phyloP scores from a whole-genome alignment of 2,329 filamentous ascomycete genomes.

The Exophiala sideris region DNA sequence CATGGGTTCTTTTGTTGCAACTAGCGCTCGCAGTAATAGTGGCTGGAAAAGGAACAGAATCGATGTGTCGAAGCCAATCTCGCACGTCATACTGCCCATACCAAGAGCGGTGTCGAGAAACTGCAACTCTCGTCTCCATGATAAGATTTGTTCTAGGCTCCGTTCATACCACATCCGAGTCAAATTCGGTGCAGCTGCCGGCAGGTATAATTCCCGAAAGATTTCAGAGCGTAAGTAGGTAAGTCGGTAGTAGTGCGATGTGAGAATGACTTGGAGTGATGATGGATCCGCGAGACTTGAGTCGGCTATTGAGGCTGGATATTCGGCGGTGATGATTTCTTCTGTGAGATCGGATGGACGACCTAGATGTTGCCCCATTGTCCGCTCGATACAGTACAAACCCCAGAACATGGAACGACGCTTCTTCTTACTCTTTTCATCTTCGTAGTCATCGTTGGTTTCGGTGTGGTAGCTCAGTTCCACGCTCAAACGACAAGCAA shows the following conservation, averaged over 20 bases:
- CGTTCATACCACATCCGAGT: constrained; percentile 31
- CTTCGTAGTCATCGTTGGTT: constrained; percentile 29
- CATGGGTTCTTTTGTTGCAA: constrained; percentile 24
- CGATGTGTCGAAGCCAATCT: constrained; percentile 34
- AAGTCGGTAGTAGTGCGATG: constrained; percentile 36
- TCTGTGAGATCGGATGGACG: constrained; percentile 37
- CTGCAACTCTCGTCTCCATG: constrained; percentile 28
- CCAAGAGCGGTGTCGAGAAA: constrained; percentile 22
- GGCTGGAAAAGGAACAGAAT: constrained; percentile 36
- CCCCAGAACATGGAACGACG: constrained; percentile 36
- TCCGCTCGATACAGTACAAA: constrained; percentile 37
- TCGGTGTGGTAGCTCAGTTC: constrained; percentile 37
- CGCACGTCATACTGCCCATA: constrained; percentile 33
- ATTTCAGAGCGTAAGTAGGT: constrained; percentile 38
- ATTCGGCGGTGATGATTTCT: constrained; percentile 37
- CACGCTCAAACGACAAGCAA: constrained; percentile 32
- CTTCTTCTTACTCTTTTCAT: constrained; percentile 25
- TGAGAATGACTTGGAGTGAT: constrained; percentile 30
- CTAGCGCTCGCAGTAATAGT: constrained; percentile 29
- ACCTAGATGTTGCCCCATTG: constrained; percentile 38
- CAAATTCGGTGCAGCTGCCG: constrained; percentile 27
- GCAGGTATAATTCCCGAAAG: constrained; percentile 33
- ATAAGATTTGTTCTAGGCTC: constrained; percentile 26
- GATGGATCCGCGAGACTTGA: constrained; percentile 17
- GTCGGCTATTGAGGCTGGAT: constrained; percentile 29